Conservation (phyloP, 805 yeast species). For the Candida tallmaniae region DNA sequence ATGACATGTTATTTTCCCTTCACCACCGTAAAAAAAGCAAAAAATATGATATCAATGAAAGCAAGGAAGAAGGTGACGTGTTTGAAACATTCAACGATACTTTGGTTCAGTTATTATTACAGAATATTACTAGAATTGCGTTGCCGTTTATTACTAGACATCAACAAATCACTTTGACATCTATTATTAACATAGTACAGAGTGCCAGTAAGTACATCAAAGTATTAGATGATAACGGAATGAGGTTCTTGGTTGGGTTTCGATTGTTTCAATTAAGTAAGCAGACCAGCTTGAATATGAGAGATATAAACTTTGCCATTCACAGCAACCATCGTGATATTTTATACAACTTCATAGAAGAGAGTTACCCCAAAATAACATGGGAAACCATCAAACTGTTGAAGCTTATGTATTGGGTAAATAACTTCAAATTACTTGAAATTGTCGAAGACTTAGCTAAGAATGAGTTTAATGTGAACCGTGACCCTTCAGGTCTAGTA, state of each 20-base stretch:
- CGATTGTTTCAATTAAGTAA: slow-evolving; percentile 53
- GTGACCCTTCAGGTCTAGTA: slow-evolving; percentile 68
- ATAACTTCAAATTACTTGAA: slow-evolving; percentile 19
- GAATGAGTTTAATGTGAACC: slow-evolving; percentile 55
- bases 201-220: slow-evolving; percentile 45
- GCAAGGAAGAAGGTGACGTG: slow-evolving; percentile 3
- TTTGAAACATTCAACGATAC: slow-evolving; percentile 35
- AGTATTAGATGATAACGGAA: slow-evolving; percentile 59
- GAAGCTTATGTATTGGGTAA: slow-evolving; percentile 71
- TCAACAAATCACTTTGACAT: slow-evolving; percentile 79
- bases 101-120: slow-evolving; percentile 47
- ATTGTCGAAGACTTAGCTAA: slow-evolving; percentile 68
- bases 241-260: slow-evolving; percentile 66
- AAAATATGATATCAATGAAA: slow-evolving; percentile 1
- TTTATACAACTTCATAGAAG: slow-evolving; percentile 46
- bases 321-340: slow-evolving; percentile 77
- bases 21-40: not conserved
- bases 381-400: slow-evolving; percentile 60
- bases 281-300: slow-evolving; percentile 58
- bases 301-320: slow-evolving; percentile 86
- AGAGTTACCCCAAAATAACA: slow-evolving; percentile 43
- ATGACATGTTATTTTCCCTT: slow-evolving; percentile 1
- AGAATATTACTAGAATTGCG: slow-evolving; percentile 57
- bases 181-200: slow-evolving; percentile 61
- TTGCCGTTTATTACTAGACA: slow-evolving; percentile 84